Percentiles rank a stretch among this genome's conserved stretches.
These are phyloP conservation scores for Coemansia reversa DNA, from an alignment of 192 early-diverging fungal species.

Conservation along the genomic window DNA sequence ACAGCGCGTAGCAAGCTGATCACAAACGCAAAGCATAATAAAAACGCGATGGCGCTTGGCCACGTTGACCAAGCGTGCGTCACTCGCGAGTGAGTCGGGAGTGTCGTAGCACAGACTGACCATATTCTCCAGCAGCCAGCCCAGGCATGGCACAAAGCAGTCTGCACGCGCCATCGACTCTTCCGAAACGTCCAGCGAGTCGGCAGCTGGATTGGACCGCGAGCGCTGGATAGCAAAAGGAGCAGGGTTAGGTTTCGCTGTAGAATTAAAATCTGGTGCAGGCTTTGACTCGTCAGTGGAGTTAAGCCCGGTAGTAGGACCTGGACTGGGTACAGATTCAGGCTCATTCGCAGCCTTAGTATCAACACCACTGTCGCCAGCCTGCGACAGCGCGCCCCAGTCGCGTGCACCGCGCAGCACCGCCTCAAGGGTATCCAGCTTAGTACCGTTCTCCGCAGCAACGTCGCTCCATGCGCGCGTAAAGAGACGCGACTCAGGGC, in stretches of 20 bases:
- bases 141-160: conserved; percentile 65
- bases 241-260: conserved; percentile 2
- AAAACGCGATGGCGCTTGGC: conserved; percentile 69
- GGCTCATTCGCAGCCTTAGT: background rate
- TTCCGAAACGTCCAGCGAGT: conserved; percentile 29
- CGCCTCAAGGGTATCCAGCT: conserved; percentile 59
- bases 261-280: too few species aligned
- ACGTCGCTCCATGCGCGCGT: conserved; percentile 65
- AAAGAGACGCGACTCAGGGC: conserved; percentile 68
- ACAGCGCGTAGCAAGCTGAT: conserved; percentile 51
- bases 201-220: conserved; percentile 28
- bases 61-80: conserved; percentile 61
- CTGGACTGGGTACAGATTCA: background rate
- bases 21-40: conserved; percentile 58
- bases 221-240: conserved; percentile 28
- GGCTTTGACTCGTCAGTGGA: background rate
- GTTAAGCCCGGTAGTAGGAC: background rate
- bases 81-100: conserved; percentile 58
- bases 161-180: conserved; percentile 41
- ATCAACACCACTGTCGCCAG: too few species aligned
- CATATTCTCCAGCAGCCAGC: conserved; percentile 73
- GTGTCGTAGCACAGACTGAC: conserved; percentile 67
- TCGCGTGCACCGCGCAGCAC: conserved; percentile 51
- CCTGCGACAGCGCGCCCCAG: conserved; percentile 23
- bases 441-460: conserved; percentile 51